These are phyloP conservation scores for Acacia concinna DNA, from an alignment of 331 rosid genomes.

Conservation along the genomic window DNA sequence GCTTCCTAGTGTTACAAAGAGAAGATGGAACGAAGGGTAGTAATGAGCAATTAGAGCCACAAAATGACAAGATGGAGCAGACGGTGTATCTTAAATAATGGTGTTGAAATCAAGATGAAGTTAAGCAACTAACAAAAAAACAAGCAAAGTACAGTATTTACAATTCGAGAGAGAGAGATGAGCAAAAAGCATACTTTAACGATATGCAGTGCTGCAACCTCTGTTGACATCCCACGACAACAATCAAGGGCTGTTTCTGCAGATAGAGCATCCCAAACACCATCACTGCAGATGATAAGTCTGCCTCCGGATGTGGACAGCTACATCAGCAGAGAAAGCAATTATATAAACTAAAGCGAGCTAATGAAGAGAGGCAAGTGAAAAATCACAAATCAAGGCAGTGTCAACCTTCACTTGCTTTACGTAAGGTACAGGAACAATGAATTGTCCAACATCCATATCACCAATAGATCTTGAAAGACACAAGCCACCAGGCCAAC, in stretches of 20 bases:
- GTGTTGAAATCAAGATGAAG: conserved; percentile 20
- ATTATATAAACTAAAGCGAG: conserved; percentile 6
- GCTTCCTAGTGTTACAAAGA: conserved; percentile 67
- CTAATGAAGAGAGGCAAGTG: conserved; percentile 15
- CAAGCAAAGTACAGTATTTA: conserved; percentile 2
- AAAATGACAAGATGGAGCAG: conserved; percentile 10
- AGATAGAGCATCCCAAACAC: conserved; percentile 92
- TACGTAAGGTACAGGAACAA: conserved; percentile 96
- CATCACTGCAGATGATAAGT: conserved; percentile 91
- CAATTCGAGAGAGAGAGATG: conserved; percentile 19
- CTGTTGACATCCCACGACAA: conserved; percentile 85
- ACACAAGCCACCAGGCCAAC: conserved; percentile 99
- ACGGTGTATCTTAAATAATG: neutral
- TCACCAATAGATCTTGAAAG: conserved; percentile 97
- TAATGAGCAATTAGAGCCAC: conserved; percentile 9
- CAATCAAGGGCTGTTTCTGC: conserved; percentile 84
- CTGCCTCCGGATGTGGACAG: conserved; percentile 92
- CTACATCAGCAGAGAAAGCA: conserved; percentile 45
- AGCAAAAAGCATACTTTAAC: conserved; percentile 64
- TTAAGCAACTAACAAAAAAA: conserved; percentile 18
- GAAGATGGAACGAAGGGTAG: conserved; percentile 19
- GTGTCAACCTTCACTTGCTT: conserved; percentile 93
- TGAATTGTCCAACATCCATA: conserved; percentile 91
- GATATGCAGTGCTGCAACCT: conserved; percentile 82
- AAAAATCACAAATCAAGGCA: conserved; percentile 23